phyloP scores from a whole-genome alignment of 257 asterid genomes.

The Pogostemon cablin region DNA sequence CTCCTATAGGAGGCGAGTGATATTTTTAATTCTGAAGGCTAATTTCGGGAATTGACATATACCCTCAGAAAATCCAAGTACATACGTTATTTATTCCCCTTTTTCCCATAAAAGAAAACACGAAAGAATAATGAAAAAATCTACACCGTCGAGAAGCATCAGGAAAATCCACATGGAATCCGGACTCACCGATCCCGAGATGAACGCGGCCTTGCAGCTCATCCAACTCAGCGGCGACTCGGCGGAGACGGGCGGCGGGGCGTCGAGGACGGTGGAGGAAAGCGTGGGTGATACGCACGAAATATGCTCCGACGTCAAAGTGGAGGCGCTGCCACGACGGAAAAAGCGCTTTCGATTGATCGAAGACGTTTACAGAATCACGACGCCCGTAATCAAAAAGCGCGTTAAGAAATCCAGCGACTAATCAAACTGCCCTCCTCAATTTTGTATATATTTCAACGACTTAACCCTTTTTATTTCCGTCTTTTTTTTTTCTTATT shows the following conservation, averaged over 20 bases:
- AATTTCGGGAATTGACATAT: too few relatives aligned
- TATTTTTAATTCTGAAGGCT: too few relatives aligned
- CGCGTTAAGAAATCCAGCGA: slow-evolving; percentile 33
- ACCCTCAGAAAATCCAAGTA: background rate
- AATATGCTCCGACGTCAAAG: slow-evolving; percentile 43
- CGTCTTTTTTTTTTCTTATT: background rate
- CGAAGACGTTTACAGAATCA: slow-evolving; percentile 45
- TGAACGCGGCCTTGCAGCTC: slow-evolving; percentile 69
- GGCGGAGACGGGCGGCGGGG: slow-evolving; percentile 32
- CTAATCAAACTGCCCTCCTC: slow-evolving; percentile 15
- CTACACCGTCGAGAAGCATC: slow-evolving; percentile 21
- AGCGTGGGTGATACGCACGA: slow-evolving; percentile 56
- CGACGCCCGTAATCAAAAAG: slow-evolving; percentile 40
- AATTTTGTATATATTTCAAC: slow-evolving; percentile 17
- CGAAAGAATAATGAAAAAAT: slow-evolving; percentile 40
- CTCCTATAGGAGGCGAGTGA: too few relatives aligned
- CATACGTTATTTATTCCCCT: background rate
- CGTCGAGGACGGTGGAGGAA: slow-evolving; percentile 40
- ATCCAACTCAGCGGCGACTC: slow-evolving; percentile 82
- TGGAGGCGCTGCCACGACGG: slow-evolving; percentile 32
- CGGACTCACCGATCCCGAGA: slow-evolving; percentile 53
- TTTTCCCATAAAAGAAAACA: background rate
- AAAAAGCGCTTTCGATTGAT: slow-evolving; percentile 55
- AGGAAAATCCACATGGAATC: slow-evolving; percentile 38
- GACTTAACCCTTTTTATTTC: background rate